Conservation (phyloP, 192 early-diverging fungal genomes). For the Backusella liffmaniae region DNA sequence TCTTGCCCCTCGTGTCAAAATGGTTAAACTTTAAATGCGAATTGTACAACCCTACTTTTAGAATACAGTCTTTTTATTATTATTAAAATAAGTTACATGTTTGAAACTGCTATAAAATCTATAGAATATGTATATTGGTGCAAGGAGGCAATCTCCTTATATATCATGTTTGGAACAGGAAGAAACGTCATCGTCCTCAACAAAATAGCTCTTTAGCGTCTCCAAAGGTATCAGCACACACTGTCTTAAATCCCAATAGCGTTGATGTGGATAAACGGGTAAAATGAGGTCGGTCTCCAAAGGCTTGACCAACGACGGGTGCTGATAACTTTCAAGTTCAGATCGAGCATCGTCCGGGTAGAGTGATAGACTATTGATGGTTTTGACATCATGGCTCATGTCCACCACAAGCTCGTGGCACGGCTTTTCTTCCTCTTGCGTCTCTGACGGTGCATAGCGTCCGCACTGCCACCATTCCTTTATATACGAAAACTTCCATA, state of each 20-base stretch:
- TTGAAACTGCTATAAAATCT: not conserved
- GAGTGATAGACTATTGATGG: not conserved
- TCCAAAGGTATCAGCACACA: not conserved
- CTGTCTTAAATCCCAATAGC: not conserved
- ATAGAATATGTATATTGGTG: not conserved
- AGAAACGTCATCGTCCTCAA: not conserved
- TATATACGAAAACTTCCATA: slow-evolving; percentile 29
- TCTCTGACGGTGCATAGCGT: not conserved
- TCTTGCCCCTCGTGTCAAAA: not conserved
- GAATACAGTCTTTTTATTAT: too few relatives aligned
- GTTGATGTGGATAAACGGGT: not conserved
- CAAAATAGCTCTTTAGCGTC: not conserved
- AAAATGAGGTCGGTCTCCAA: not conserved
- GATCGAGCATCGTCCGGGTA: not conserved
- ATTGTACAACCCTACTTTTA: too few relatives aligned
- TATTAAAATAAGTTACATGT: too few relatives aligned
- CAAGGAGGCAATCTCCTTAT: not conserved
- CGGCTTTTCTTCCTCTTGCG: not conserved
- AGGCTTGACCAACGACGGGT: not conserved
- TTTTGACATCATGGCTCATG: not conserved
- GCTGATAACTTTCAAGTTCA: not conserved
- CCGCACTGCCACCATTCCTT: slow-evolving; percentile 22
- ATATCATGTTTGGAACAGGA: not conserved
- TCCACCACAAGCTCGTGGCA: not conserved
- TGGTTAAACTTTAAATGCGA: not conserved